Evolutionary conservation across 2,329 filamentous ascomycete genomes (phyloP).

Genomic region (Trichoderma gracile): DNA sequence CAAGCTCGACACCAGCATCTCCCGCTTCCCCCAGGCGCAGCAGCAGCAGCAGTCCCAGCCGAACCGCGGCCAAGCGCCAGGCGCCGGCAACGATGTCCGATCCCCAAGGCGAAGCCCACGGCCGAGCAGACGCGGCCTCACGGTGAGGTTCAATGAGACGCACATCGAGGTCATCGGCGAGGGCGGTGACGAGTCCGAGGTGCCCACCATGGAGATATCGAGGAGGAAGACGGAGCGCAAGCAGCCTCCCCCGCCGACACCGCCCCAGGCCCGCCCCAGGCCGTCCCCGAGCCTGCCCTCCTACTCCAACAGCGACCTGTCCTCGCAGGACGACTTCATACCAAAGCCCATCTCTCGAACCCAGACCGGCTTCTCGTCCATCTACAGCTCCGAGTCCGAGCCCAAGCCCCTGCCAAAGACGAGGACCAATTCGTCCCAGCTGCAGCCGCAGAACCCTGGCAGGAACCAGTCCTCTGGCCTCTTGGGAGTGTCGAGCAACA

Average conservation of each 20-base stretch:
- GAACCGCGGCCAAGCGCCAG: conserved; percentile 45
- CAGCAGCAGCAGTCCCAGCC: conserved; percentile 42
- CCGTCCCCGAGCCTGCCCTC: conserved; percentile 23
- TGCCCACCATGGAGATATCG: conserved; percentile 71
- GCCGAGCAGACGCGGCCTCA: conserved; percentile 64
- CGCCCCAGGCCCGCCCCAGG: conserved; percentile 29
- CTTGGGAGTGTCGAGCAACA: conserved; percentile 42
- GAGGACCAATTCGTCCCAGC: conserved; percentile 20
- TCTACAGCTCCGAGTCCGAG: conserved; percentile 33
- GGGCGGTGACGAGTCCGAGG: conserved; percentile 82
- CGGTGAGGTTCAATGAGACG: conserved; percentile 71
- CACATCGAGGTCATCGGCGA: conserved; percentile 83
- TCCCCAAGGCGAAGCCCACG: conserved; percentile 49
- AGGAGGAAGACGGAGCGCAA: conserved; percentile 51
- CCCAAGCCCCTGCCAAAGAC: conserved; percentile 12
- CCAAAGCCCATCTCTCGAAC: conserved; percentile 57
- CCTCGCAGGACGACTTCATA: conserved; percentile 47
- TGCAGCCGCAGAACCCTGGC: conserved; percentile 34
- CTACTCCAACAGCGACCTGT: conserved; percentile 13
- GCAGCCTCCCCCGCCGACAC: conserved; percentile 38
- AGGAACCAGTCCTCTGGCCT: conserved; percentile 43
- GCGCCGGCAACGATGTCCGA: conserved; percentile 42
- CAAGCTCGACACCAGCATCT: conserved; percentile 57
- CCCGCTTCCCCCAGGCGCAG: conserved; percentile 56
- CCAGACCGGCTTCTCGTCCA: conserved; percentile 56